Percentiles rank a stretch among this genome's conserved stretches.
Conservation (phyloP, 2,329 filamentous ascomycete species). For the Stachybotrys echinatus region DNA sequence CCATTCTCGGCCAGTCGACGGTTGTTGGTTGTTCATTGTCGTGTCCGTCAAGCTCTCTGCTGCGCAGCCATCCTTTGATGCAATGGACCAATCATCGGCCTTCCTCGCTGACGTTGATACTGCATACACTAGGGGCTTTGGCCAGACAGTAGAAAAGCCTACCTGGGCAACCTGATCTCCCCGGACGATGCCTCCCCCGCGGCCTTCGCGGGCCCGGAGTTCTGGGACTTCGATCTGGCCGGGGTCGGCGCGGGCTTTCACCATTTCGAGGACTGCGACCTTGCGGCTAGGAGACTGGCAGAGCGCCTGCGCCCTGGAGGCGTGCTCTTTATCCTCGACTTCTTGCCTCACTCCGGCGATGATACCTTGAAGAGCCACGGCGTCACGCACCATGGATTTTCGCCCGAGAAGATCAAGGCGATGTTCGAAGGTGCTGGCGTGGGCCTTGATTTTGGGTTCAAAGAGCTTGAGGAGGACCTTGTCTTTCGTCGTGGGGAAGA, state of each 20-base stretch:
- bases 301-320: conserved; percentile 61
- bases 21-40: no score
- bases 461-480: conserved; percentile 45
- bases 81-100: no score
- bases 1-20: no score
- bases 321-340: conserved; percentile 63
- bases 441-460: conserved; percentile 50
- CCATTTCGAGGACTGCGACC: conserved; percentile 60
- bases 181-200: conserved; percentile 40
- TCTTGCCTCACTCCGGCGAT: conserved; percentile 47
- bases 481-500: conserved; percentile 26
- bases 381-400: conserved; percentile 63
- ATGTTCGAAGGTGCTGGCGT: conserved; percentile 62
- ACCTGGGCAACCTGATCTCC: conserved; percentile 52
- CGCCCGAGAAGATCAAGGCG: conserved; percentile 47
- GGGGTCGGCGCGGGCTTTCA: conserved; percentile 60
- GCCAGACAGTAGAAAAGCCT: conserved; percentile 47
- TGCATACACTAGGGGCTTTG: conserved; percentile 37
- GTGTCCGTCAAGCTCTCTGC: no score
- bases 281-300: conserved; percentile 53
- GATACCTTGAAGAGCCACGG: conserved; percentile 29
- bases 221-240: conserved; percentile 64
- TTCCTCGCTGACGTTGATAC: neutral
- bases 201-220: conserved; percentile 53
- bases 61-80: no score